Evolutionary conservation across 306 rosid species (phyloP).

Genomic region (Acacia crassicarpa): DNA sequence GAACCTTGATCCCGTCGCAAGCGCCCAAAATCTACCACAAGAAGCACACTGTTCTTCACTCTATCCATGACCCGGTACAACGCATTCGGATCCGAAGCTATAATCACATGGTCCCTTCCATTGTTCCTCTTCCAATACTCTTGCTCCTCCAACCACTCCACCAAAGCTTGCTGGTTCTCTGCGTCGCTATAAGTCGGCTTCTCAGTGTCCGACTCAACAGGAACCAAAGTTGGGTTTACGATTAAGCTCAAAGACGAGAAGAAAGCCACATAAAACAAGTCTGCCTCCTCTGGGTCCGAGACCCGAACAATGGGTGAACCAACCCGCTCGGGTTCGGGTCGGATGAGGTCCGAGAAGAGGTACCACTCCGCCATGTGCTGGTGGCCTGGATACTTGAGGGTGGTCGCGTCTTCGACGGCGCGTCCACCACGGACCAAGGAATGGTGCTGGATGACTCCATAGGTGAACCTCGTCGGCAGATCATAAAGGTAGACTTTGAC

Average conservation of each 20-base stretch:
- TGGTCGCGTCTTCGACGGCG: slow-evolving; percentile 19
- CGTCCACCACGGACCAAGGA: slow-evolving; percentile 64
- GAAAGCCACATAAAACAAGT: slow-evolving; percentile 76
- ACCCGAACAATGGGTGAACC: slow-evolving; percentile 62
- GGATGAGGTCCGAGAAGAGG: slow-evolving; percentile 59
- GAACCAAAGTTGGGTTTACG: slow-evolving; percentile 52
- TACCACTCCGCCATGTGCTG: slow-evolving; percentile 98
- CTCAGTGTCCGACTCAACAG: slow-evolving; percentile 38
- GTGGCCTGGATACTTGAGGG: slow-evolving; percentile 83
- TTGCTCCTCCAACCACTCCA: slow-evolving; percentile 81
- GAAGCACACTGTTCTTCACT: slow-evolving; percentile 61
- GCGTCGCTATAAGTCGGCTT: slow-evolving; percentile 63
- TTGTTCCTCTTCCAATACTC: slow-evolving; percentile 73
- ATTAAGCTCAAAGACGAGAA: slow-evolving; percentile 79
- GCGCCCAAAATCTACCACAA: slow-evolving; percentile 85
- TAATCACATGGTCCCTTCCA: slow-evolving; percentile 87
- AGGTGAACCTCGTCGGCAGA: slow-evolving; percentile 66
- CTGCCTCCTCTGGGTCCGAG: slow-evolving; percentile 85
- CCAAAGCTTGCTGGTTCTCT: slow-evolving; percentile 73
- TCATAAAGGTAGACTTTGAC: slow-evolving; percentile 66
- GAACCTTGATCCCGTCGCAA: slow-evolving; percentile 80
- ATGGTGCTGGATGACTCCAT: slow-evolving; percentile 66
- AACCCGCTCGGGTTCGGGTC: slow-evolving; percentile 52
- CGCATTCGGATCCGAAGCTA: slow-evolving; percentile 95
- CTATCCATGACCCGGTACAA: slow-evolving; percentile 61